A percentile compares a stretch with the other conserved stretches of the same genome.
phyloP scores from a whole-genome alignment of 257 asterid species.

The Penstemon barbatus region DNA sequence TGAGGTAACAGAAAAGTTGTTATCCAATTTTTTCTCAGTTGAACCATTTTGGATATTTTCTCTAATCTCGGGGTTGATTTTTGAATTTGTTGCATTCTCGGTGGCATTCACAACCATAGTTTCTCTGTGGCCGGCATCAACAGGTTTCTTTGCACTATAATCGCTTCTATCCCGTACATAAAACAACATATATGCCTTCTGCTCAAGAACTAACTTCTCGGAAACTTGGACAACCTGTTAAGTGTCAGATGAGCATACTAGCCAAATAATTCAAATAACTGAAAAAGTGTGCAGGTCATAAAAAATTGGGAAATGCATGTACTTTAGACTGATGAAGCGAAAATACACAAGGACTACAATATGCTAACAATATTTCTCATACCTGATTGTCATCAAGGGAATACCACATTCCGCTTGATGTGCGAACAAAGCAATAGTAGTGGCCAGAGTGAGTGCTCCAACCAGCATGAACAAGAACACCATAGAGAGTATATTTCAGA shows the following conservation, averaged over 20 bases:
- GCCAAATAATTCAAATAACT: too few species aligned
- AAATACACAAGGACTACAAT: not conserved
- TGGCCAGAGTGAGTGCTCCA: constrained; percentile 98
- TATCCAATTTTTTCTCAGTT: constrained; percentile 36
- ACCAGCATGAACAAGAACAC: constrained; percentile 97
- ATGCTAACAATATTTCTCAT: constrained; percentile 23
- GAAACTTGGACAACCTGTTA: constrained; percentile 81
- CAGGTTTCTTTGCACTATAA: constrained; percentile 45
- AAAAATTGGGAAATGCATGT: not conserved
- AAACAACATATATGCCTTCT: constrained; percentile 96
- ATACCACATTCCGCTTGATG: constrained; percentile 98
- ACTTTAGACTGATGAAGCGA: constrained; percentile 7
- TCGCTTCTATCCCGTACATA: constrained; percentile 75
- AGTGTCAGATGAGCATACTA: constrained; percentile 1
- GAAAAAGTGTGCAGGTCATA: not conserved
- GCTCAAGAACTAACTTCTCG: constrained; percentile 79
- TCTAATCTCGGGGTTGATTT: constrained; percentile 36
- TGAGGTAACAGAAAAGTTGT: constrained; percentile 30
- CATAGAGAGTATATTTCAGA: constrained; percentile 85
- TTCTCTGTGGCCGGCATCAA: constrained; percentile 40
- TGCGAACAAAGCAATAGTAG: constrained; percentile 94
- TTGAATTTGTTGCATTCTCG: constrained; percentile 44
- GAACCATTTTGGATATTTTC: constrained; percentile 42
- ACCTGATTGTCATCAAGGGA: constrained; percentile 96
- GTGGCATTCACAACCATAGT: constrained; percentile 41